A percentile compares a stretch with the other conserved stretches of the same genome.
Evolutionary conservation across 768 basidiomycete genomes (phyloP).

Genomic region (Candolleomyces efflorescens): DNA sequence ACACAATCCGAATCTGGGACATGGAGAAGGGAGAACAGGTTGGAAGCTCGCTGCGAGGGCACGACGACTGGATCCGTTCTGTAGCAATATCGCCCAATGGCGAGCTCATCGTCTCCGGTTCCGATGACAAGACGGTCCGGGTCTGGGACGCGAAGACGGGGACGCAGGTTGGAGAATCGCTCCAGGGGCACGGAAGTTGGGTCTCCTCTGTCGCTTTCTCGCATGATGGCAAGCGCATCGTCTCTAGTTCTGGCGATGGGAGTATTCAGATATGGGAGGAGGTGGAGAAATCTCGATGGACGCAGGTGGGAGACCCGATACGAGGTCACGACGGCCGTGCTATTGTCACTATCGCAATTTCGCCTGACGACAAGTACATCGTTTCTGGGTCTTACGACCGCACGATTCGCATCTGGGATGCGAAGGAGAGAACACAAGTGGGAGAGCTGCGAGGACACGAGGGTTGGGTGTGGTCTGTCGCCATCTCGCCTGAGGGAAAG

Average conservation of each 20-base stretch:
- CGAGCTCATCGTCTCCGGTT: conserved; percentile 65
- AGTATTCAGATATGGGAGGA: background rate
- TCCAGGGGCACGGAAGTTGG: background rate
- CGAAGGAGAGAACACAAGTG: background rate
- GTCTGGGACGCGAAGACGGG: conserved; percentile 83
- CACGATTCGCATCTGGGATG: conserved; percentile 7
- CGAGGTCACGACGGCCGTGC: conserved; percentile 10
- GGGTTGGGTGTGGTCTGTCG: conserved; percentile 14
- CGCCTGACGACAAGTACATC: conserved; percentile 10
- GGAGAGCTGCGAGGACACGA: conserved; percentile 13
- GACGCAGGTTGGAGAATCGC: conserved; percentile 50
- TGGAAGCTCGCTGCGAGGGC: conserved; percentile 8
- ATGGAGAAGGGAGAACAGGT: conserved; percentile 10
- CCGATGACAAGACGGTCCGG: conserved; percentile 71
- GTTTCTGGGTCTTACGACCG: conserved; percentile 15
- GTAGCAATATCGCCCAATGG: conserved; percentile 55
- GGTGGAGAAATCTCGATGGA: no score
- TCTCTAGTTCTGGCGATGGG: background rate
- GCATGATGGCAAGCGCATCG: background rate
- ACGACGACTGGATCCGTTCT: background rate
- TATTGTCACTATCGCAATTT: conserved; percentile 13
- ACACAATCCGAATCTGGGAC: conserved; percentile 86
- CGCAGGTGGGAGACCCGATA: background rate
- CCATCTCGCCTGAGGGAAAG: conserved; percentile 18
- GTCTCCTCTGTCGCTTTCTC: background rate